Evolutionary conservation across 2,329 filamentous ascomycete species (phyloP).

Genomic region (Xylariaceae sp.): DNA sequence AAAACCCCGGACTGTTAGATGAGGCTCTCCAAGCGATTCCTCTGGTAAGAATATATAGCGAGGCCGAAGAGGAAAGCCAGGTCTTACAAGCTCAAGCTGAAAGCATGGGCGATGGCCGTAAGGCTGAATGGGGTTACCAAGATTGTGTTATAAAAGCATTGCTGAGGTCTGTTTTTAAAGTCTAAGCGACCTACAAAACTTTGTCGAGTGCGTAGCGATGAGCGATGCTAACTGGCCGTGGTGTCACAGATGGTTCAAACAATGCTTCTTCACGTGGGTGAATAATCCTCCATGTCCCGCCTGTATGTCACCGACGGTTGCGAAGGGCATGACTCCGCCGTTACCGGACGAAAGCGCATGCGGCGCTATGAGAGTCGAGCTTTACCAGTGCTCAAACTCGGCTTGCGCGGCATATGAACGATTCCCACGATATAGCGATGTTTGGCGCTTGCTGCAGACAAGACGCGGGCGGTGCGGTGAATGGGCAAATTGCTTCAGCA

Average conservation of each 20-base stretch:
- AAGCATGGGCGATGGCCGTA: conserved; percentile 73
- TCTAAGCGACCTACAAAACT: not conserved
- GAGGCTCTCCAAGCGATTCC: conserved; percentile 84
- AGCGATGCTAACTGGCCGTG: conserved; percentile 10
- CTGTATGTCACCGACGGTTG: conserved; percentile 77
- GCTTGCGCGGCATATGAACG: conserved; percentile 75
- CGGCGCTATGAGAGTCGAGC: conserved; percentile 79
- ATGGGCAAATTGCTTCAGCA: conserved; percentile 98
- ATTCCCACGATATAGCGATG: conserved; percentile 91
- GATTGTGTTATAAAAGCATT: conserved; percentile 90
- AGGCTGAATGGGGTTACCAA: conserved; percentile 92
- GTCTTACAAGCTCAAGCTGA: conserved; percentile 81
- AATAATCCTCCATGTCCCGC: conserved; percentile 85
- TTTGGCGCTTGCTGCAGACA: conserved; percentile 86
- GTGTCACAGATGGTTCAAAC: conserved; percentile 77
- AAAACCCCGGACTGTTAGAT: conserved; percentile 90
- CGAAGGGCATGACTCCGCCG: conserved; percentile 75
- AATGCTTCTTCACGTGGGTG: conserved; percentile 91
- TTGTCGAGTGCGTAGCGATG: conserved; percentile 9
- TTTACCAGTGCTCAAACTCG: conserved; percentile 77
- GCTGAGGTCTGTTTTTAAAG: conserved; percentile 55
- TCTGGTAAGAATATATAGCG: conserved; percentile 82
- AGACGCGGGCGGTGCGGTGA: conserved; percentile 82
- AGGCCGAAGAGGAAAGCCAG: conserved; percentile 90
- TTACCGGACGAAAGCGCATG: conserved; percentile 84